Evolutionary conservation across 2,329 filamentous ascomycete genomes (phyloP).

Genomic region (Trichoderma sp.): DNA sequence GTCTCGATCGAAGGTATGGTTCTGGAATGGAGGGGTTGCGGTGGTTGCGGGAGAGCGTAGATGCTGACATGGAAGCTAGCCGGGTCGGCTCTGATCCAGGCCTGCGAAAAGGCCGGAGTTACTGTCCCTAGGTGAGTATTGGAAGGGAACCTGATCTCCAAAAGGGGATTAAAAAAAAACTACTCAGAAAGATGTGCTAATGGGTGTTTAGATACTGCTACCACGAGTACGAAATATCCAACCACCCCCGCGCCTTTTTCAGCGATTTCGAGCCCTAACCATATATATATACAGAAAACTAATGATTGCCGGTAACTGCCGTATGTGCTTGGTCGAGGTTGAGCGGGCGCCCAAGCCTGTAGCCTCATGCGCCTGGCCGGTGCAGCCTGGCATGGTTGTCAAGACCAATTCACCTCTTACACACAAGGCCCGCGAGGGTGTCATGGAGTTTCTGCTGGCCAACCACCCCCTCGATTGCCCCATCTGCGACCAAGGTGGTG

Average conservation of each 20-base stretch:
- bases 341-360: constrained; percentile 96
- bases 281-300: constrained; percentile 72
- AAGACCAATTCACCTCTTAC: constrained; percentile 96
- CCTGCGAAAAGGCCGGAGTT: constrained; percentile 94
- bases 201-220: constrained; percentile 81
- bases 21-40: constrained; percentile 29
- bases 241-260: constrained; percentile 20
- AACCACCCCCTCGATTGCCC: constrained; percentile 97
- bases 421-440: constrained; percentile 97
- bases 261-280: constrained; percentile 37
- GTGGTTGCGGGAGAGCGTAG: constrained; percentile 27
- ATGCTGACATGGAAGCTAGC: constrained; percentile 61
- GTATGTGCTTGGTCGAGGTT: constrained; percentile 99
- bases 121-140: constrained; percentile 77
- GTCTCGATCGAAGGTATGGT: constrained; percentile 90
- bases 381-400: constrained; percentile 97
- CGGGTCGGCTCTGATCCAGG: constrained; percentile 96
- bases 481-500: constrained; percentile 97
- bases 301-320: constrained; percentile 98
- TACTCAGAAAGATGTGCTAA: constrained; percentile 31
- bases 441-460: constrained; percentile 97
- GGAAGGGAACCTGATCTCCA: neutral
- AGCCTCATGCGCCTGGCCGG: constrained; percentile 97
- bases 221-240: constrained; percentile 73
- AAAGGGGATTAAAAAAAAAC: neutral